Evolutionary conservation across 2,329 filamentous ascomycete species (phyloP).

Genomic region (Sordariomycetes sp.): DNA sequence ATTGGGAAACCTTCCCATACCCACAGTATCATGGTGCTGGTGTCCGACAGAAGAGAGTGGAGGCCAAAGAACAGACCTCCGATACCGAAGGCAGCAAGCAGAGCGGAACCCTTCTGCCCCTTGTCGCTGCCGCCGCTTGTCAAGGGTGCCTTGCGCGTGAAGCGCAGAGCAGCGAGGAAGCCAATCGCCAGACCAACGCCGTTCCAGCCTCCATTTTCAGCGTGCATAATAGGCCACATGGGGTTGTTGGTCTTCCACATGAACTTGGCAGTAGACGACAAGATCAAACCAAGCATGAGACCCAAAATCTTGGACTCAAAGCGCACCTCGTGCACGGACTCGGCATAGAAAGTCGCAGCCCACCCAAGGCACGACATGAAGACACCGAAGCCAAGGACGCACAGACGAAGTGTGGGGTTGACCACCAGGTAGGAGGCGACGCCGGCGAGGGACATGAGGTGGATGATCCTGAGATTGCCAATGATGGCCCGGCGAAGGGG

Average conservation of each 20-base stretch:
- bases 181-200: conserved; percentile 70
- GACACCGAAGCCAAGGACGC: conserved; percentile 72
- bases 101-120: conserved; percentile 53
- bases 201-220: conserved; percentile 87
- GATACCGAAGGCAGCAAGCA: conserved; percentile 68
- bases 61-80: conserved; percentile 81
- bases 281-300: conserved; percentile 71
- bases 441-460: conserved; percentile 70
- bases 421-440: conserved; percentile 71
- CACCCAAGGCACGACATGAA: conserved; percentile 74
- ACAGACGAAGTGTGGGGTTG: conserved; percentile 66
- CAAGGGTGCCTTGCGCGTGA: conserved; percentile 57
- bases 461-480: conserved; percentile 59
- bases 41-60: conserved; percentile 90
- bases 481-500: conserved; percentile 59
- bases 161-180: conserved; percentile 64
- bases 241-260: conserved; percentile 93
- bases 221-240: conserved; percentile 90
- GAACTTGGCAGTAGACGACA: conserved; percentile 85
- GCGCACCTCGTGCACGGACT: conserved; percentile 62
- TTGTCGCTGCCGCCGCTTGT: conserved; percentile 26
- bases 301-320: conserved; percentile 77
- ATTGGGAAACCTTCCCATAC: conserved; percentile 95
- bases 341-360: conserved; percentile 72
- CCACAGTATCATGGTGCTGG: conserved; percentile 98